These are phyloP conservation scores for Phytophthora multivora DNA, from an alignment of 352 stramenopile genomes.

Conservation along the genomic window DNA sequence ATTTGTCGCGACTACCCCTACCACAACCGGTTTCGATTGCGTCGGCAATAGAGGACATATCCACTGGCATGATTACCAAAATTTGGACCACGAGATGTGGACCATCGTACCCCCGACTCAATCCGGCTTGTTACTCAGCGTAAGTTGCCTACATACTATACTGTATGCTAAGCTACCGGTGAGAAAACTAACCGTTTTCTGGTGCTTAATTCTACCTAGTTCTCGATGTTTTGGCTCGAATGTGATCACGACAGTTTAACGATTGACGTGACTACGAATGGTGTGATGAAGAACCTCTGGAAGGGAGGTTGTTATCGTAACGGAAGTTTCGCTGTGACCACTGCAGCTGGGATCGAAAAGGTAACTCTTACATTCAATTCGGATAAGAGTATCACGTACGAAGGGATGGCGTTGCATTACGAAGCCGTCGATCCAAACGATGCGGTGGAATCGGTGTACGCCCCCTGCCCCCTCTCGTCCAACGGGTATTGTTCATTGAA, in stretches of 20 bases:
- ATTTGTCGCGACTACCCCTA: conserved; percentile 16
- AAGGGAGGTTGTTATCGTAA: conserved; percentile 53
- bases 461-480: conserved; percentile 44
- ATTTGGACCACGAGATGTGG: conserved; percentile 43
- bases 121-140: conserved; percentile 39
- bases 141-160: conserved; percentile 34
- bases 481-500: conserved; percentile 48
- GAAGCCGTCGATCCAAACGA: conserved; percentile 19
- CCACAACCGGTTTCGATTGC: conserved; percentile 35
- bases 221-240: conserved; percentile 60
- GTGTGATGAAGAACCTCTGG: conserved; percentile 37
- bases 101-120: conserved; percentile 35
- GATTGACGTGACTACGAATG: conserved; percentile 26
- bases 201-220: conserved; percentile 8
- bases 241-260: conserved; percentile 57
- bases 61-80: conserved; percentile 44
- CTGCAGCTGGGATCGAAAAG: conserved; percentile 28
- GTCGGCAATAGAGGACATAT: conserved; percentile 37
- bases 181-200: conserved; percentile 3
- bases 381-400: conserved; percentile 47
- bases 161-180: not conserved
- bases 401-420: conserved; percentile 53
- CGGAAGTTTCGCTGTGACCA: conserved; percentile 47
- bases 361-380: conserved; percentile 47
- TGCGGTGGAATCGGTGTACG: not conserved